Conservation (phyloP, 2,329 filamentous ascomycete species). For the Dryadomyces quercivorus region DNA sequence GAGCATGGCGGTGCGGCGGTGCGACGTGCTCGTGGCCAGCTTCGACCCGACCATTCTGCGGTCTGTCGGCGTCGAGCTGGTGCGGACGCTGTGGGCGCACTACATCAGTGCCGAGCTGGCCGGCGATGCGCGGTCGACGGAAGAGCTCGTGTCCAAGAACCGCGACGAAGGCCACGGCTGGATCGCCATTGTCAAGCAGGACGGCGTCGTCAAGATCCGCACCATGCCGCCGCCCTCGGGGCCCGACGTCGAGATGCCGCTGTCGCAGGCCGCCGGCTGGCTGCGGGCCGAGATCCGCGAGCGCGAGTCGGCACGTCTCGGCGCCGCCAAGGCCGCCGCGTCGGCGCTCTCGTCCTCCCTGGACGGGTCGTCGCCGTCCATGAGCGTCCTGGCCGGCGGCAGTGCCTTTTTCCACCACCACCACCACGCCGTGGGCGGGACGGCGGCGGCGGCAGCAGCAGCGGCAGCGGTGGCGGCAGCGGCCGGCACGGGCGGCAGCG, state of each 20-base stretch:
- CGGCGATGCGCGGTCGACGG: constrained; percentile 62
- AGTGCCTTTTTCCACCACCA: neutral
- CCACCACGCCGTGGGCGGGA: neutral
- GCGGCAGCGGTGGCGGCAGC: constrained; percentile 8
- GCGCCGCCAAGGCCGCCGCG: constrained; percentile 9
- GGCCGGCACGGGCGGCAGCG: constrained; percentile 14
- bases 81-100: constrained; percentile 69
- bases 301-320: constrained; percentile 12
- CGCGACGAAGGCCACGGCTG: constrained; percentile 70
- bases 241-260: constrained; percentile 62
- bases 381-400: neutral
- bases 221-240: constrained; percentile 56
- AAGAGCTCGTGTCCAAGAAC: constrained; percentile 67
- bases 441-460: neutral
- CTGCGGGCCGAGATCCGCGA: constrained; percentile 74
- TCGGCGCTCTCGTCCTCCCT: constrained; percentile 16
- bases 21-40: constrained; percentile 81
- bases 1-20: constrained; percentile 42
- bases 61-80: constrained; percentile 61
- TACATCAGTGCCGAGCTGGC: constrained; percentile 84
- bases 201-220: constrained; percentile 64
- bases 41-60: constrained; percentile 70
- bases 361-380: constrained; percentile 20
- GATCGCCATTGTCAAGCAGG: constrained; percentile 76
- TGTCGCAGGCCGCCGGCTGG: constrained; percentile 63